Evolutionary conservation across 805 yeast species (phyloP).

Genomic region (Lipomyces yamadae): DNA sequence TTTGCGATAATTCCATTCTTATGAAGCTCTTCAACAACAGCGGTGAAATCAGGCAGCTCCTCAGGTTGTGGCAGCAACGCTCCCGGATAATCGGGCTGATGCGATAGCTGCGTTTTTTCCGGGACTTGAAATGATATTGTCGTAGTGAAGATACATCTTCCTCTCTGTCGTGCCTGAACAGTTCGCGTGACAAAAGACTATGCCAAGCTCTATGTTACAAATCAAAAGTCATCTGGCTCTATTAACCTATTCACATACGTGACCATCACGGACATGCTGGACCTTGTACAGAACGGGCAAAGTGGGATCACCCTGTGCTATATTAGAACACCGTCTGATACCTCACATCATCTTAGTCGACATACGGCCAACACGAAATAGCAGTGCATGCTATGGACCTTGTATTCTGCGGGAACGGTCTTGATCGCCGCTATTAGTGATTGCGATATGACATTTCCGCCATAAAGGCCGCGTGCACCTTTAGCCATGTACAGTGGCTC

Average conservation of each 20-base stretch:
- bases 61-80: slow-evolving; percentile 34
- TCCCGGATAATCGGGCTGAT: slow-evolving; percentile 21
- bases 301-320: slow-evolving; percentile 33
- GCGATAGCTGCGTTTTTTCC: slow-evolving; percentile 19
- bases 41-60: background rate
- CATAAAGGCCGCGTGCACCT: slow-evolving; percentile 40
- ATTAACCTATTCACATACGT: slow-evolving; percentile 32
- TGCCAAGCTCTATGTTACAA: background rate
- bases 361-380: slow-evolving; percentile 39
- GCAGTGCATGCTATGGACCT: slow-evolving; percentile 40
- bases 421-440: slow-evolving; percentile 38
- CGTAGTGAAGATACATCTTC: slow-evolving; percentile 56
- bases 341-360: background rate
- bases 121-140: slow-evolving; percentile 53
- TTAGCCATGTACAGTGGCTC: slow-evolving; percentile 30
- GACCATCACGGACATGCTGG: slow-evolving; percentile 56
- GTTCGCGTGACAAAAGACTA: slow-evolving; percentile 56
- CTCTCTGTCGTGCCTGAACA: slow-evolving; percentile 61
- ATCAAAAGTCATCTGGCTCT: no score
- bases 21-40: background rate
- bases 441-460: slow-evolving; percentile 40
- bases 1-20: slow-evolving; percentile 8
- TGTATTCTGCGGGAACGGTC: slow-evolving; percentile 34
- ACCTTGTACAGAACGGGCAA: slow-evolving; percentile 61
- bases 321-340: background rate